Evolutionary conservation across 2,329 filamentous ascomycete genomes (phyloP).

Genomic region (Phialemoniopsis sp.): DNA sequence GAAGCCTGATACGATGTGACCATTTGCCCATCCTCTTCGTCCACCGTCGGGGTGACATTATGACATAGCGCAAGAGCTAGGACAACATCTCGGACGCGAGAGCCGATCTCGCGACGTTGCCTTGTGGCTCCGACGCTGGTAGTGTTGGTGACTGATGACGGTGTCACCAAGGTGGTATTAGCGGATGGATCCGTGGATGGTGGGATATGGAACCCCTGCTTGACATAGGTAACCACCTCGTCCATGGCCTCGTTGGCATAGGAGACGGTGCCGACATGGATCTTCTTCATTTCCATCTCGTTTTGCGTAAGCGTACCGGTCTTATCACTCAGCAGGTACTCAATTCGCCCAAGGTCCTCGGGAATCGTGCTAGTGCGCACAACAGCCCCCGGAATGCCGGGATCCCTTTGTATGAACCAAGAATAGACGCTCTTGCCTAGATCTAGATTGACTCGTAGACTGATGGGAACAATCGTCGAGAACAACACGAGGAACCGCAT

Average conservation of each 20-base stretch:
- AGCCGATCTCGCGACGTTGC: conserved; percentile 87
- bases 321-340: conserved; percentile 95
- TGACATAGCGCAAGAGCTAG: conserved; percentile 90
- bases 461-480: conserved; percentile 98
- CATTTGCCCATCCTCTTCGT: conserved; percentile 73
- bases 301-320: conserved; percentile 98
- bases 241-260: conserved; percentile 99
- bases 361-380: conserved; percentile 97
- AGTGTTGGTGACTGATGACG: conserved; percentile 64
- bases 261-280: conserved; percentile 95
- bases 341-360: conserved; percentile 90
- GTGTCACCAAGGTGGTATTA: conserved; percentile 61
- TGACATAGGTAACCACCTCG: conserved; percentile 83
- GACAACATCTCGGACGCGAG: conserved; percentile 88
- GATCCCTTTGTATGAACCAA: conserved; percentile 88
- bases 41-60: conserved; percentile 89
- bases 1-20: conserved; percentile 92
- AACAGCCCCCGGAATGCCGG: conserved; percentile 85
- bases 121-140: conserved; percentile 65
- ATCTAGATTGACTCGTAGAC: conserved; percentile 91
- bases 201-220: conserved; percentile 68
- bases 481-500: conserved; percentile 98
- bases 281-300: conserved; percentile 98
- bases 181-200: conserved; percentile 38
- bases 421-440: conserved; percentile 97